These are phyloP conservation scores for Sporisorium iseilematis-ciliati DNA, from an alignment of 1,284 basidiomycete genomes.

Conservation along the genomic window DNA sequence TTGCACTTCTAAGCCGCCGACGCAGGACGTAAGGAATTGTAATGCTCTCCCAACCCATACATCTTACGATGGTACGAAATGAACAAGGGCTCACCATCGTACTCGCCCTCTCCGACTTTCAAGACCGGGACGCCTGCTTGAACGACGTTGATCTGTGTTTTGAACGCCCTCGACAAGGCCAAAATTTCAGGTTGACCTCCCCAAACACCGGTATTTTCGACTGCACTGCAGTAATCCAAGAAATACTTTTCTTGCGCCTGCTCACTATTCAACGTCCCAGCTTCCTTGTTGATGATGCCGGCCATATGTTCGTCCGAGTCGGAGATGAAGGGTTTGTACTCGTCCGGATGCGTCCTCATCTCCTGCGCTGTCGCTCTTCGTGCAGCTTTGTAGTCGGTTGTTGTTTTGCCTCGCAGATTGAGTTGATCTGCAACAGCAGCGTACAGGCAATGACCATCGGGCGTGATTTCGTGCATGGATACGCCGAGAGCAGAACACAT, in stretches of 20 bases:
- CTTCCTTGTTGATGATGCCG: conserved; percentile 80
- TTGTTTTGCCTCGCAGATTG: conserved; percentile 42
- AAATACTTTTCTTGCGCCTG: conserved; percentile 75
- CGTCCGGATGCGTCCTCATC: conserved; percentile 85
- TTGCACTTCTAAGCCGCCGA: not conserved
- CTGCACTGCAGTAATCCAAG: conserved; percentile 80
- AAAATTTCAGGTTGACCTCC: conserved; percentile 97
- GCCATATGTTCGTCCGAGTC: conserved; percentile 67
- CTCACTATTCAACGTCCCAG: conserved; percentile 72
- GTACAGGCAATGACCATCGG: conserved; percentile 95
- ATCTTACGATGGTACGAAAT: conserved; percentile 66
- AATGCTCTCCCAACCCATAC: conserved; percentile 68
- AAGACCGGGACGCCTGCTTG: conserved; percentile 85
- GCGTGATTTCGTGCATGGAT: conserved; percentile 76
- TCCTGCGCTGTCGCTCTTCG: conserved; percentile 83
- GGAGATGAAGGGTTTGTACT: conserved; percentile 94
- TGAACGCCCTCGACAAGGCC: conserved; percentile 85
- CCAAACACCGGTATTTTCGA: conserved; percentile 89
- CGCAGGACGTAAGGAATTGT: conserved; percentile 63
- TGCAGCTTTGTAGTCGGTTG: conserved; percentile 71
- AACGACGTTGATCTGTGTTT: conserved; percentile 89
- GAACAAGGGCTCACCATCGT: conserved; percentile 46
- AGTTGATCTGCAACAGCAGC: conserved; percentile 88
- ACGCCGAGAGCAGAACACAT: conserved; percentile 56
- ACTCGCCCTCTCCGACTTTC: conserved; percentile 77